phyloP scores from a whole-genome alignment of 768 basidiomycete species.

The Bullera alba region DNA sequence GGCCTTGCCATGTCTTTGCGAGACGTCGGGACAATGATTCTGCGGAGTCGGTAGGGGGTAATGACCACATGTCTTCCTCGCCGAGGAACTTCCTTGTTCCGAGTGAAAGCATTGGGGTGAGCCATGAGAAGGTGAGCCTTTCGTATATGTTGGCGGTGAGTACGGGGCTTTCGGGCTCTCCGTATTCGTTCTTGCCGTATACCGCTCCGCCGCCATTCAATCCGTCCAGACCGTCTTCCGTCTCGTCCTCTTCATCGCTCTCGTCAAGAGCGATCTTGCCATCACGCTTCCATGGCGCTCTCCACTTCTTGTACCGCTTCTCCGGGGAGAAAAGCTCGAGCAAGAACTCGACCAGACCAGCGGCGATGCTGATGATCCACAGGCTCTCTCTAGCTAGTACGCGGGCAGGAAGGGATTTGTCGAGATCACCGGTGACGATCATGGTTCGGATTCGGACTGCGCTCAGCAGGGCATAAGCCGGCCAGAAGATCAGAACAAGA shows the following conservation, averaged over 20 bases:
- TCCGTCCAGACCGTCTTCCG: slow-evolving; percentile 22
- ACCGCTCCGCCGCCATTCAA: slow-evolving; percentile 15
- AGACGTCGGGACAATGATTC: slow-evolving; percentile 60
- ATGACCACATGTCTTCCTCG: slow-evolving; percentile 75
- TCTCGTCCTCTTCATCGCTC: slow-evolving; percentile 39
- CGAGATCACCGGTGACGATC: slow-evolving; percentile 35
- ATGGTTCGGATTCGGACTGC: slow-evolving; percentile 60
- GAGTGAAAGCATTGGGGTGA: slow-evolving; percentile 54
- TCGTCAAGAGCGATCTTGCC: slow-evolving; percentile 38
- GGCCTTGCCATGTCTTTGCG: slow-evolving; percentile 57
- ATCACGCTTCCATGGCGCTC: slow-evolving; percentile 15
- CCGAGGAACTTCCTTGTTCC: slow-evolving; percentile 56
- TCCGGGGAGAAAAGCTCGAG: slow-evolving; percentile 31
- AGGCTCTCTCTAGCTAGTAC: slow-evolving; percentile 25
- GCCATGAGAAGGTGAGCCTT: slow-evolving; percentile 70
- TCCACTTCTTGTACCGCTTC: slow-evolving; percentile 29
- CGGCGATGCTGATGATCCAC: slow-evolving; percentile 32
- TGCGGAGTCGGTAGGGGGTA: slow-evolving; percentile 64
- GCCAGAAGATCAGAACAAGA: slow-evolving; percentile 74
- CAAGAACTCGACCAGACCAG: slow-evolving; percentile 42
- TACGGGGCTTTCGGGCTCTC: slow-evolving; percentile 58
- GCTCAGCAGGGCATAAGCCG: slow-evolving; percentile 54
- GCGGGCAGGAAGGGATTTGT: slow-evolving; percentile 26
- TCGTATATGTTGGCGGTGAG: slow-evolving; percentile 74
- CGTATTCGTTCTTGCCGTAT: slow-evolving; percentile 31